phyloP scores from a whole-genome alignment of 2,329 filamentous ascomycete genomes.

The Diaporthe aspalathi region DNA sequence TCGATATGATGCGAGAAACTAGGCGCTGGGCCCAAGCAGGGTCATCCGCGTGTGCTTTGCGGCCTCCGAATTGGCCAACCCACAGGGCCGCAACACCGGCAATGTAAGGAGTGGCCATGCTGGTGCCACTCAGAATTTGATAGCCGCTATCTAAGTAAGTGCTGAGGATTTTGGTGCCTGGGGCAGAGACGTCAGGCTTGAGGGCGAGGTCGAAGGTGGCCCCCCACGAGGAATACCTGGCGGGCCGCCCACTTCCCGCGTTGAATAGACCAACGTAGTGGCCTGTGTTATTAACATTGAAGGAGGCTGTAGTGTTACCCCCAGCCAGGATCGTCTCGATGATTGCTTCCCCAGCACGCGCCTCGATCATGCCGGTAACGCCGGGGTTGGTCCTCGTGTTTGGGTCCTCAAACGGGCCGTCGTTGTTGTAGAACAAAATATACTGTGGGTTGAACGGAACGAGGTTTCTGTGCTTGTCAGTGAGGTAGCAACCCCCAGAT shows the following conservation, averaged over 20 bases:
- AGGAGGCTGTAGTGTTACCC: slow-evolving; percentile 40
- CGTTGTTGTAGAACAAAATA: slow-evolving; percentile 54
- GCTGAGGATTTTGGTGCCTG: slow-evolving; percentile 55
- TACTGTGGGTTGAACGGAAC: slow-evolving; percentile 54
- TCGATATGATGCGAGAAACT: neutral
- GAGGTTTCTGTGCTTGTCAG: slow-evolving; percentile 50
- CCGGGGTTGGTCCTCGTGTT: slow-evolving; percentile 25
- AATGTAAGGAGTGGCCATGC: slow-evolving; percentile 59
- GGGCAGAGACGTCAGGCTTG: slow-evolving; percentile 53
- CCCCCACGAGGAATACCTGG: slow-evolving; percentile 54
- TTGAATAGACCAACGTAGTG: slow-evolving; percentile 41
- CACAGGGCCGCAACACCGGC: slow-evolving; percentile 52
- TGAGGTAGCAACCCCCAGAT: slow-evolving; percentile 45
- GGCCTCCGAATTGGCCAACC: slow-evolving; percentile 39
- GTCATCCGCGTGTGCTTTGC: slow-evolving; percentile 27
- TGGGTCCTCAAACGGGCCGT: slow-evolving; percentile 37
- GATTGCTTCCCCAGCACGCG: slow-evolving; percentile 39
- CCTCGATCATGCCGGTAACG: slow-evolving; percentile 38
- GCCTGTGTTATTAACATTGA: slow-evolving; percentile 35
- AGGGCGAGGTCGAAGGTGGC: slow-evolving; percentile 53
- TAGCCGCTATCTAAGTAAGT: slow-evolving; percentile 52
- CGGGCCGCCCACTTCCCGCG: slow-evolving; percentile 45
- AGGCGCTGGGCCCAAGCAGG: slow-evolving; percentile 22
- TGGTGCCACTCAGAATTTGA: slow-evolving; percentile 57
- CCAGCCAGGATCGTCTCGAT: slow-evolving; percentile 39